These are phyloP conservation scores for Phallus indusiatus DNA, from an alignment of 768 basidiomycete genomes.

Conservation along the genomic window DNA sequence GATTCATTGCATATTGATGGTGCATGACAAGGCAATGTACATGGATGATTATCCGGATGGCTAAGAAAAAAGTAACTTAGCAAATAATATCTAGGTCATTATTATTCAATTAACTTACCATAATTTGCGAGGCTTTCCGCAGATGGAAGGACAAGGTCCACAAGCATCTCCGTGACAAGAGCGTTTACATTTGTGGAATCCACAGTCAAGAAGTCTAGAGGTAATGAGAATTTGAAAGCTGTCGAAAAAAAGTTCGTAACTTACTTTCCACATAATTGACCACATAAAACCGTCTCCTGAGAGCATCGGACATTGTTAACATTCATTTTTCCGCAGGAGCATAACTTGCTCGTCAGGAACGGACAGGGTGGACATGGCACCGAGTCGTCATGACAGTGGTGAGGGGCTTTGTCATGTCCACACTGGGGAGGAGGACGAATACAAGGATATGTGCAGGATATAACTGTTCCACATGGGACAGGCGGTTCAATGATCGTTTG, in stretches of 20 bases:
- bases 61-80: conserved; percentile 24
- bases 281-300: conserved; percentile 80
- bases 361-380: conserved; percentile 78
- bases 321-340: conserved; percentile 82
- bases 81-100: not conserved
- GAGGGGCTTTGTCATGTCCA: conserved; percentile 70
- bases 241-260: conserved; percentile 17
- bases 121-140: conserved; percentile 78
- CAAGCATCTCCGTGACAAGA: conserved; percentile 79
- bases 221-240: not conserved
- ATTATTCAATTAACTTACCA: conserved; percentile 42
- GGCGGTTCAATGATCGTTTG: conserved; percentile 85
- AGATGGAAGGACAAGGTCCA: conserved; percentile 63
- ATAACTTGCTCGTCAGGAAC: conserved; percentile 65
- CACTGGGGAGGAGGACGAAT: conserved; percentile 59
- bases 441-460: conserved; percentile 78
- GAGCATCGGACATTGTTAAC: conserved; percentile 80
- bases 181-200: conserved; percentile 81
- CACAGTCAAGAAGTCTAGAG: conserved; percentile 61
- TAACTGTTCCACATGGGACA: conserved; percentile 73
- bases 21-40: conserved; percentile 75
- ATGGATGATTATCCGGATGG: conserved; percentile 64
- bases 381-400: conserved; percentile 74
- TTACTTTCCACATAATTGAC: conserved; percentile 67
- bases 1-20: conserved; percentile 77